Evolutionary conservation across 1,139 yeast genomes (phyloP).

Genomic region (Saccharomyces hybrid): DNA sequence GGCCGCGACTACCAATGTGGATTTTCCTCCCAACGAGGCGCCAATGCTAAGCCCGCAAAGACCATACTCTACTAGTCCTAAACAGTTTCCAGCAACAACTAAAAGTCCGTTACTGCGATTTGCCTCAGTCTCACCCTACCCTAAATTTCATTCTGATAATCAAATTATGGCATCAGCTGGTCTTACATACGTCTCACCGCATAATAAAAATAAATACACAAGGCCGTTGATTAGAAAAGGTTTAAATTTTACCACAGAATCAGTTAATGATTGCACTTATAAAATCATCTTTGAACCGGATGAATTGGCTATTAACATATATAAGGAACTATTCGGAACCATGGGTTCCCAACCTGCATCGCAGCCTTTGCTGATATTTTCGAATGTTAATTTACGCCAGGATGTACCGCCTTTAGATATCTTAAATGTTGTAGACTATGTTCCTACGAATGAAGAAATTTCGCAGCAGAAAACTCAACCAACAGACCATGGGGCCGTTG

Average conservation of each 20-base stretch:
- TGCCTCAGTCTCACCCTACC: conserved; percentile 2
- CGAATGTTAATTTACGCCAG: conserved; percentile 7
- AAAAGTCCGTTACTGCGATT: conserved; percentile 2
- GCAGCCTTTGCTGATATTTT: conserved; percentile 24
- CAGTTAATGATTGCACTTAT: conserved; percentile 4
- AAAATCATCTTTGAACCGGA: conserved; percentile 25
- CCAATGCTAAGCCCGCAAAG: conserved; percentile 1
- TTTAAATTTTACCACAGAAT: conserved; percentile 11
- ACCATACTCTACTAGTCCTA: conserved; percentile 4
- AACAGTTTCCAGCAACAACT: background rate
- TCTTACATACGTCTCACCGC: background rate
- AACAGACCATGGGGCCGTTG: background rate
- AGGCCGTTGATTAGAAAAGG: conserved; percentile 3
- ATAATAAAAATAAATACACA: conserved; percentile 2
- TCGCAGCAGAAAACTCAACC: conserved; percentile 9
- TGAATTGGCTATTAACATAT: conserved; percentile 21
- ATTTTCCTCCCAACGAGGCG: background rate
- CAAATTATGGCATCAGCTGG: background rate
- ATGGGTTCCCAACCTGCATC: conserved; percentile 20
- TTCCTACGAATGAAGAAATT: conserved; percentile 11
- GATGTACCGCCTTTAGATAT: conserved; percentile 6
- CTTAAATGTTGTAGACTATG: conserved; percentile 5
- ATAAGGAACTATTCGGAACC: conserved; percentile 20
- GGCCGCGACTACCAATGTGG: background rate
- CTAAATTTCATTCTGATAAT: background rate